Conservation (phyloP, 164 flowering plant species). For the Cinnamomum chago region DNA sequence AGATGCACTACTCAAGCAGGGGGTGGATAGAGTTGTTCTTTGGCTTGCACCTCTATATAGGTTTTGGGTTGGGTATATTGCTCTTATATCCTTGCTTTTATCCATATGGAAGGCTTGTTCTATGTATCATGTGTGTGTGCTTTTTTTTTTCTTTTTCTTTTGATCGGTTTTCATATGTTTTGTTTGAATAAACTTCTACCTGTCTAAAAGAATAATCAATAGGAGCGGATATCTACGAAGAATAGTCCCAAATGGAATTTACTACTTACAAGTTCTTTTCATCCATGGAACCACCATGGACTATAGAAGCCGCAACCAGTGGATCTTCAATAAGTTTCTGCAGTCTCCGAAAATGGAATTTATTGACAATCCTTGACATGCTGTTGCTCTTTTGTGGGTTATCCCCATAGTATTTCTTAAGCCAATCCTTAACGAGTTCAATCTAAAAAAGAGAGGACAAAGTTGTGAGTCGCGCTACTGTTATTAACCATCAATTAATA, state of each 20-base stretch:
- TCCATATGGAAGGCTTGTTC: too few species aligned
- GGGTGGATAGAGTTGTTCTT: too few species aligned
- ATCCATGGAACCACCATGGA: slow-evolving; percentile 73
- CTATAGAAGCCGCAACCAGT: slow-evolving; percentile 51
- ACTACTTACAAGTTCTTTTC: slow-evolving; percentile 52
- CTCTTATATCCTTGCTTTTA: too few species aligned
- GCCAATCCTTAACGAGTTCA: slow-evolving; percentile 36
- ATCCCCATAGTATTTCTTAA: slow-evolving; percentile 55
- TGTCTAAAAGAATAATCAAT: too few species aligned
- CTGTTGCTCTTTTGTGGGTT: slow-evolving; percentile 33
- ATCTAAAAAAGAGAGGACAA: slow-evolving; percentile 36
- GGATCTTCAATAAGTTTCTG: slow-evolving; percentile 55
- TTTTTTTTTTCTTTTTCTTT: too few species aligned
- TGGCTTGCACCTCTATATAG: too few species aligned
- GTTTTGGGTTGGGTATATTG: too few species aligned
- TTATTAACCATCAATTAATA: background rate
- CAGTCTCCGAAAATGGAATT: slow-evolving; percentile 49
- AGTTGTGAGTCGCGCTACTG: background rate
- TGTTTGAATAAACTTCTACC: too few species aligned
- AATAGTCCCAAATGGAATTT: background rate
- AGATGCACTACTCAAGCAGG: too few species aligned
- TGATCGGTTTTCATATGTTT: too few species aligned
- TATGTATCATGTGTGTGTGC: too few species aligned
- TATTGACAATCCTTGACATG: slow-evolving; percentile 55
- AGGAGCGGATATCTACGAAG: background rate